These are phyloP conservation scores for Hysterangium stoloniferum DNA, from an alignment of 768 basidiomycete species.

Conservation along the genomic window DNA sequence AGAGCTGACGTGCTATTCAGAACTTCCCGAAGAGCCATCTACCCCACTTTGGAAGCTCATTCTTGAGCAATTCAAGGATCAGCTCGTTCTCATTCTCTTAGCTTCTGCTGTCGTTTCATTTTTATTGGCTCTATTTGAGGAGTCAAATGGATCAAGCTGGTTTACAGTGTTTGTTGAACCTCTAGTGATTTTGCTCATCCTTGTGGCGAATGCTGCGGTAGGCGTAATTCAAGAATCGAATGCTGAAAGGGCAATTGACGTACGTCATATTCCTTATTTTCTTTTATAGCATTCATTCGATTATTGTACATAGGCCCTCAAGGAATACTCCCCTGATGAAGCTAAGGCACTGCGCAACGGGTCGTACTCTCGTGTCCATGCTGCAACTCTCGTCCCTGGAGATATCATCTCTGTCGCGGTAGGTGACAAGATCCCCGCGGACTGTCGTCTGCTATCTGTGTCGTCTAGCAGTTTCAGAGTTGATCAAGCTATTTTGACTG, in stretches of 20 bases:
- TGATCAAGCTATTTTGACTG: slow-evolving; percentile 95
- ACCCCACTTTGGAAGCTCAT: slow-evolving; percentile 93
- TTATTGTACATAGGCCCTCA: slow-evolving; percentile 60
- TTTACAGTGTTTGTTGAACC: slow-evolving; percentile 94
- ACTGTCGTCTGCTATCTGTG: slow-evolving; percentile 83
- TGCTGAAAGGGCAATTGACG: slow-evolving; percentile 95
- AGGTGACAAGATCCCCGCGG: slow-evolving; percentile 93
- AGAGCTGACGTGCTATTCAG: slow-evolving; percentile 34
- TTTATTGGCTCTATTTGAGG: slow-evolving; percentile 82
- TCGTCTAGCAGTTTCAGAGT: slow-evolving; percentile 90
- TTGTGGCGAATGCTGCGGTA: slow-evolving; percentile 94
- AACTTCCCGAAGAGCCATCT: slow-evolving; percentile 84
- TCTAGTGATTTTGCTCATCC: slow-evolving; percentile 87
- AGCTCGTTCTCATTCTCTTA: slow-evolving; percentile 93
- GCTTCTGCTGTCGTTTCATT: slow-evolving; percentile 92
- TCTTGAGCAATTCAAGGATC: slow-evolving; percentile 98
- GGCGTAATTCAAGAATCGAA: slow-evolving; percentile 96
- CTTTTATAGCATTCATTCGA: slow-evolving; percentile 4
- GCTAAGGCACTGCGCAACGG: slow-evolving; percentile 82
- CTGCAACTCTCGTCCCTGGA: slow-evolving; percentile 87
- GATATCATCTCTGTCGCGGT: slow-evolving; percentile 89
- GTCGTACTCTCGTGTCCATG: slow-evolving; percentile 63
- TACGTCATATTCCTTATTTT: slow-evolving; percentile 35
- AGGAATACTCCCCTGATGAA: slow-evolving; percentile 96
- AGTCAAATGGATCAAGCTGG: slow-evolving; percentile 42